Conservation (phyloP, 805 yeast species). For the Candida saitoana region DNA sequence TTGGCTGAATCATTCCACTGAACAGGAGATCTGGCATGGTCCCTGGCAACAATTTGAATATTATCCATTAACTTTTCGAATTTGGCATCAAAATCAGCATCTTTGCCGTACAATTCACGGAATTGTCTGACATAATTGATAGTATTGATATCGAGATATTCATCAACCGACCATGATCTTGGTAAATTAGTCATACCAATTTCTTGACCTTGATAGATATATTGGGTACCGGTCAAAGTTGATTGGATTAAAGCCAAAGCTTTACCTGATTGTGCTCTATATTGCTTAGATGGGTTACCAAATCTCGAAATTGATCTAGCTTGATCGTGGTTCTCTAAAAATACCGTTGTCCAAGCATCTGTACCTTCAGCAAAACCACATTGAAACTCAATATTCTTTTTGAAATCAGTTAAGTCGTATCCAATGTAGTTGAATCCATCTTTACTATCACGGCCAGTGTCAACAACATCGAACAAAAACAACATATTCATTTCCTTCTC, state of each 20-base stretch:
- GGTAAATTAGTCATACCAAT: constrained; percentile 52
- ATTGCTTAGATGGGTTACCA: constrained; percentile 40
- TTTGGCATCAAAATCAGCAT: constrained; percentile 20
- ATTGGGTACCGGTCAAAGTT: constrained; percentile 51
- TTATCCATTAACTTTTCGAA: constrained; percentile 26
- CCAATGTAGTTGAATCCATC: constrained; percentile 34
- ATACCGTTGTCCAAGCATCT: constrained; percentile 56
- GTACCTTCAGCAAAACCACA: constrained; percentile 41
- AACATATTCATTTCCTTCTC: constrained; percentile 36
- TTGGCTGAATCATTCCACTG: constrained; percentile 46
- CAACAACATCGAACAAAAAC: constrained; percentile 29
- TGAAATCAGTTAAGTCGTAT: constrained; percentile 36
- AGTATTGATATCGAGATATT: constrained; percentile 49
- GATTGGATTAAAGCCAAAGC: constrained; percentile 43
- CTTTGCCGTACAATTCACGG: constrained; percentile 20
- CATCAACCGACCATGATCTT: constrained; percentile 42
- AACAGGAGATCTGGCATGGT: constrained; percentile 53
- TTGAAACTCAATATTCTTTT: constrained; percentile 33
- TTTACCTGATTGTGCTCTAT: constrained; percentile 42
- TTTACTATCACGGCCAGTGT: constrained; percentile 34
- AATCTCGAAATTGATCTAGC: constrained; percentile 51
- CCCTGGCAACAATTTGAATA: constrained; percentile 43
- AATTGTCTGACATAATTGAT: constrained; percentile 38
- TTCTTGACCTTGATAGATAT: constrained; percentile 60
- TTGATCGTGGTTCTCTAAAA: constrained; percentile 58